phyloP scores from a whole-genome alignment of 2,329 filamentous ascomycete species.

The Cadophora sp. region DNA sequence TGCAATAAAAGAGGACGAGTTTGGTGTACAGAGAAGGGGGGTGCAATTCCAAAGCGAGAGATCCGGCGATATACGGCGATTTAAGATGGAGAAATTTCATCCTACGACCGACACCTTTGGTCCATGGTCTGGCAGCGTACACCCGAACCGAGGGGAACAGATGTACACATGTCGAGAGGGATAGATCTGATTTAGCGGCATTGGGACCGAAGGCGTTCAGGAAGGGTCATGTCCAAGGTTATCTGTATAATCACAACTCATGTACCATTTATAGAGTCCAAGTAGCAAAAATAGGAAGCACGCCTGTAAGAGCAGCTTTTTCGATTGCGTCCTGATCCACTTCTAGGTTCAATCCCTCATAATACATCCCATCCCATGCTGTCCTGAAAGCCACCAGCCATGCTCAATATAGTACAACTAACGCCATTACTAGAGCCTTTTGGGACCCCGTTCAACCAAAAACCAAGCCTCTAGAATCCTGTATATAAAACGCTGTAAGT shows the following conservation, averaged over 20 bases:
- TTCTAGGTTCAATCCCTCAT: no score
- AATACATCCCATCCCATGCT: not conserved
- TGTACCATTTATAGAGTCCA: not conserved
- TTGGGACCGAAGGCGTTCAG: not conserved
- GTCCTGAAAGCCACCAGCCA: no score
- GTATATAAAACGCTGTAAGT: no score
- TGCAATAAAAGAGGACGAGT: not conserved
- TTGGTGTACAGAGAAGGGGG: not conserved
- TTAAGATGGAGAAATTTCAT: no score
- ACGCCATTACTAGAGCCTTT: not conserved
- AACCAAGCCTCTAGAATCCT: not conserved
- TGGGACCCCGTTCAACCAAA: not conserved
- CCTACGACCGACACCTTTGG: no score
- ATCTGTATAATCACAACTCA: not conserved
- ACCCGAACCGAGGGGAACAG: no score
- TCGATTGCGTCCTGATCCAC: no score
- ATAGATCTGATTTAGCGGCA: not conserved
- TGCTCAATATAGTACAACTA: not conserved
- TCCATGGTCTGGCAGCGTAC: no score
- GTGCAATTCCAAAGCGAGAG: no score
- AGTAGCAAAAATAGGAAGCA: no score
- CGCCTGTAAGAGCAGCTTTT: no score
- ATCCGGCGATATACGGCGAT: no score
- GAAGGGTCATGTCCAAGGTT: not conserved
- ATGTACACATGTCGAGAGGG: not conserved